phyloP scores from a whole-genome alignment of 805 yeast species.

The Wickerhamiella kazuoi region DNA sequence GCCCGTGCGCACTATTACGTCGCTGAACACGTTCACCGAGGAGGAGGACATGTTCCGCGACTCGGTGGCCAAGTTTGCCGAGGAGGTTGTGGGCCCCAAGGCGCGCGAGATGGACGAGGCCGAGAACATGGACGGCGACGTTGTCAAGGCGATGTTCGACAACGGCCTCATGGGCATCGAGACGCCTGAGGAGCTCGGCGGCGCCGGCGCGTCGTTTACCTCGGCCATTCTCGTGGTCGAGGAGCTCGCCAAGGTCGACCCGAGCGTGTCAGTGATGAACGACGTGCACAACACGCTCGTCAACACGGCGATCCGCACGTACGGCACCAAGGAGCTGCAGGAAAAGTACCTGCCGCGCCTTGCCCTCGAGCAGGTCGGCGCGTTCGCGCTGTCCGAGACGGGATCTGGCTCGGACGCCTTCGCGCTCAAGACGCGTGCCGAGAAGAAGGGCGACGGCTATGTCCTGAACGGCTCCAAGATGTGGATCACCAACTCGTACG shows the following conservation, averaged over 20 bases:
- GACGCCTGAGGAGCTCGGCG: slow-evolving; percentile 30
- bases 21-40: slow-evolving; percentile 23
- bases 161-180: slow-evolving; percentile 30
- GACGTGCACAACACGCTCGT: slow-evolving; percentile 31
- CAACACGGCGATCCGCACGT: slow-evolving; percentile 25
- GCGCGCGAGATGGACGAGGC: slow-evolving; percentile 23
- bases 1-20: slow-evolving; percentile 4
- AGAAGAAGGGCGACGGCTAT: slow-evolving; percentile 24
- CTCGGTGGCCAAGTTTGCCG: slow-evolving; percentile 24
- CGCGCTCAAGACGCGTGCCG: slow-evolving; percentile 26
- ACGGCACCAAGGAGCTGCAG: slow-evolving; percentile 23
- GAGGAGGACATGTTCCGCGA: slow-evolving; percentile 27
- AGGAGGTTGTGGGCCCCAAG: slow-evolving; percentile 24
- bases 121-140: slow-evolving; percentile 14
- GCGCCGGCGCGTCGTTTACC: slow-evolving; percentile 29
- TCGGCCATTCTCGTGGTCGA: slow-evolving; percentile 29
- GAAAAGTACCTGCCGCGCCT: slow-evolving; percentile 26
- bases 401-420: slow-evolving; percentile 29
- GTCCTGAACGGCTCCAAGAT: slow-evolving; percentile 26
- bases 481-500: slow-evolving; percentile 31
- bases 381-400: slow-evolving; percentile 26
- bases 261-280: slow-evolving; percentile 26
- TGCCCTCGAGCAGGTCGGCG: slow-evolving; percentile 22
- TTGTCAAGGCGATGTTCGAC: slow-evolving; percentile 16
- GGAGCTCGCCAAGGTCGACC: slow-evolving; percentile 29